A percentile compares a stretch with the other conserved stretches of the same genome.
Evolutionary conservation across 345 rosid species (phyloP).

Genomic region (Rhodamnia argentea): DNA sequence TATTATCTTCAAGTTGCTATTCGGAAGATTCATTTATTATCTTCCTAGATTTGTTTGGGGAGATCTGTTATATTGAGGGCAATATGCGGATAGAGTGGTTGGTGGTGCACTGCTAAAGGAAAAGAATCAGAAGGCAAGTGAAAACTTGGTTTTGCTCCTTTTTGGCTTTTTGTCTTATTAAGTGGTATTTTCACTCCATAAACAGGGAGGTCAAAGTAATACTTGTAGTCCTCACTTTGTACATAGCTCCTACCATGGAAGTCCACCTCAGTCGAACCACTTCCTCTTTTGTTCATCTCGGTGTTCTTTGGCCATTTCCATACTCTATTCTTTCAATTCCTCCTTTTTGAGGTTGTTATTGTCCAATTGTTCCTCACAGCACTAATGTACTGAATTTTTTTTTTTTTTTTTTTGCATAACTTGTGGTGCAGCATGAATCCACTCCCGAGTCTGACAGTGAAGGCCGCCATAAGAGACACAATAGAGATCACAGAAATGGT

Average conservation of each 20-base stretch:
- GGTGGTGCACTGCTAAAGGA: background rate
- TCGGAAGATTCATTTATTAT: background rate
- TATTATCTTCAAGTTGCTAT: background rate
- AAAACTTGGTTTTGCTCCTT: background rate
- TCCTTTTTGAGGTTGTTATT: background rate
- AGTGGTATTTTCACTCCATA: background rate
- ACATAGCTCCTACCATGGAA: background rate
- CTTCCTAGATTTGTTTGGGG: background rate
- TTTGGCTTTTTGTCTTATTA: background rate
- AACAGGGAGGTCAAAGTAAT: background rate
- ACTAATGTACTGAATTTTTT: background rate
- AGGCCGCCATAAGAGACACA: slow-evolving; percentile 53
- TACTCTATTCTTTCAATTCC: background rate
- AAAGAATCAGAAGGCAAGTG: background rate
- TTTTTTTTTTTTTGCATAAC: background rate
- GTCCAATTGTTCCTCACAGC: background rate
- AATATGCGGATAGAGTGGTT: background rate
- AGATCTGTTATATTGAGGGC: background rate
- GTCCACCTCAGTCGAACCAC: background rate
- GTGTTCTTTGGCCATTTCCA: background rate
- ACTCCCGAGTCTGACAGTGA: slow-evolving; percentile 60
- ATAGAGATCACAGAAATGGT: slow-evolving; percentile 48
- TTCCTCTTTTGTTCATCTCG: background rate
- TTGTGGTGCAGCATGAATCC: slow-evolving; percentile 38
- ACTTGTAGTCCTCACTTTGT: background rate